Base-by-base conservation (phyloP, 495 filamentous ascomycete genomes). In the Xeromyces bisporus region DNA sequence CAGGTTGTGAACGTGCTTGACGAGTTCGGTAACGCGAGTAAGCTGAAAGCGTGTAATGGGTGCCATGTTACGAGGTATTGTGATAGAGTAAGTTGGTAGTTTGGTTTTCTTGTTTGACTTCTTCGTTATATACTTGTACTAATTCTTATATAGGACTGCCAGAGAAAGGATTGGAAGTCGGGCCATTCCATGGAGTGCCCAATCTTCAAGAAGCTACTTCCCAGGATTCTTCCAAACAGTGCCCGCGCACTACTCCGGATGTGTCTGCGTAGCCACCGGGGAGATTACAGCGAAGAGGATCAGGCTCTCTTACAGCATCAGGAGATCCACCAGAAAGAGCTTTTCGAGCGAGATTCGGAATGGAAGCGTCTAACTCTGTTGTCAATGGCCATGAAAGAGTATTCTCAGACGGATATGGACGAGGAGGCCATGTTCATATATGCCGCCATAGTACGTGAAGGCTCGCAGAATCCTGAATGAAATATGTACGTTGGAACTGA, bases 51-150 rank as follows among this genome's bases (percentile, higher is more conserved):
- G 16, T 84, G 78, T 48, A 58, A 58, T 0, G 69, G 67, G 0
- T 84, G 78, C 50, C 65, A 57, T 29, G 51, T 64, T 8, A 65
- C 73, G 0, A 66, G 60, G 34, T 84, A 79, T 47, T 84, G 78
- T 47, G 62, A 65, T 28, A 71, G 69, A 60, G 73, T 77, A 40
- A n/a, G n/a, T n/a, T n/a, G n/a, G n/a, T n/a, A n/a, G n/a, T n/a
- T n/a, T n/a, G n/a, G n/a, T n/a, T n/a, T n/a, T 30, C 15, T 39
- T 35, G 27, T 28, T 40, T 29, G 59, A 27, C 13, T 39, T 34
- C 3, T 23, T 13, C 18, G n/a, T 38, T 41, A 15, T 30, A 9
- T 26, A 15, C 15, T 33, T 33, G 18, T n/a, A 28, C 27, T 43
- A 24, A 44, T 18, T 20, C 26, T 14, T 7, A 7, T 11, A n/a